Percentiles rank a stretch among this genome's conserved stretches.
phyloP scores from a whole-genome alignment of 352 stramenopile species.

The Globisporangium paddicum region DNA sequence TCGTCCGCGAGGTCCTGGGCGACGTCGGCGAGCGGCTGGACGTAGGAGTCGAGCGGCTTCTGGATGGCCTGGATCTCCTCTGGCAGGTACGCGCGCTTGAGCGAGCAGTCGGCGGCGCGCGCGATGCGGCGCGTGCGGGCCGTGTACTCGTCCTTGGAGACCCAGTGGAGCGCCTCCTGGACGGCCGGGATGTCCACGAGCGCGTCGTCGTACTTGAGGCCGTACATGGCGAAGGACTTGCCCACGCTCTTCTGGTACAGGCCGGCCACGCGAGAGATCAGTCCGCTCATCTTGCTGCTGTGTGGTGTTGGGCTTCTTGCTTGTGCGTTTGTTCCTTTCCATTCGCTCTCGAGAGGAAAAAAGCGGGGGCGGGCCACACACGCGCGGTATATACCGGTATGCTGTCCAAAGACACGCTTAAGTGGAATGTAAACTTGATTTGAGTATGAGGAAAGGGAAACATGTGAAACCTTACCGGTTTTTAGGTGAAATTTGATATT shows the following conservation, averaged over 20 bases:
- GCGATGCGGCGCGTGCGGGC: slow-evolving; percentile 76
- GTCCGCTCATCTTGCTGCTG: slow-evolving; percentile 27
- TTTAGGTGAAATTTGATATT: no score
- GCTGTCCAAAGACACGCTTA: background rate
- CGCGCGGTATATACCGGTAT: no score
- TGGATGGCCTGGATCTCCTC: slow-evolving; percentile 87
- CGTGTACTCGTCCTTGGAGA: slow-evolving; percentile 72
- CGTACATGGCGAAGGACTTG: slow-evolving; percentile 78
- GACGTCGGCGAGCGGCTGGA: slow-evolving; percentile 46
- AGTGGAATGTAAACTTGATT: background rate
- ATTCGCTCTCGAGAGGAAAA: slow-evolving; percentile 8
- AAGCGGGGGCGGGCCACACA: background rate
- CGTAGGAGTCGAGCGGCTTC: slow-evolving; percentile 73
- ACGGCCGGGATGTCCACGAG: slow-evolving; percentile 80
- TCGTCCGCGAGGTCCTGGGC: slow-evolving; percentile 63
- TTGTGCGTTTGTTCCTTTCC: slow-evolving; percentile 15
- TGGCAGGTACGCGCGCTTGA: slow-evolving; percentile 83
- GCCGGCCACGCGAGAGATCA: slow-evolving; percentile 53
- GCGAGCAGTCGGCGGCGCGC: slow-evolving; percentile 73
- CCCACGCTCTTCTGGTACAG: slow-evolving; percentile 83
- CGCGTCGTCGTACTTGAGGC: slow-evolving; percentile 85
- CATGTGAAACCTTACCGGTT: no score
- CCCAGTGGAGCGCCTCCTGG: slow-evolving; percentile 77
- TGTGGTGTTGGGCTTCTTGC: background rate
- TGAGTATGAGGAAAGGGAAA: background rate